A percentile compares a stretch with the other conserved stretches of the same genome.
phyloP scores from a whole-genome alignment of 306 rosid species.

The Glycyrrhiza uralensis region DNA sequence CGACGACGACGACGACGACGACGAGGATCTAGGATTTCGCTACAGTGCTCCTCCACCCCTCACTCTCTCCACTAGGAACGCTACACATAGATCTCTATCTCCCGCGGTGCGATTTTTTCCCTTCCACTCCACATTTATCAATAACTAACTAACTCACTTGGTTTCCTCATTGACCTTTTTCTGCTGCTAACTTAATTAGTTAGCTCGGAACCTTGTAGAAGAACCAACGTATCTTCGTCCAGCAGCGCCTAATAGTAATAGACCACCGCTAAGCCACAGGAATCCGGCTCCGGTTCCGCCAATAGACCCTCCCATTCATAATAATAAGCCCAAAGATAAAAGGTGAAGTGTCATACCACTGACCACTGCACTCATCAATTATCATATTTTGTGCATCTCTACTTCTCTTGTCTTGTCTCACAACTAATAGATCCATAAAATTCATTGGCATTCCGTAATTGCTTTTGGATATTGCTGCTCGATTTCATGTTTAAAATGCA shows the following conservation, averaged over 20 bases:
- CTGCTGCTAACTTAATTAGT: slow-evolving; percentile 41
- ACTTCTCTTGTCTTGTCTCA: neutral
- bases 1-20: slow-evolving; percentile 67
- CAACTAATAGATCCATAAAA: neutral
- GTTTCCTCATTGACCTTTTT: neutral
- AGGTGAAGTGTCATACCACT: slow-evolving; percentile 36
- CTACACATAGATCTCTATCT: slow-evolving; percentile 58
- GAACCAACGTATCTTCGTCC: slow-evolving; percentile 48
- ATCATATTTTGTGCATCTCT: neutral
- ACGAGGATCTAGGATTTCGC: slow-evolving; percentile 70
- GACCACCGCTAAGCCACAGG: slow-evolving; percentile 42
- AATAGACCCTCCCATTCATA: slow-evolving; percentile 50
- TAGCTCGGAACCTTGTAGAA: slow-evolving; percentile 49
- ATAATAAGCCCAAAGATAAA: slow-evolving; percentile 47
- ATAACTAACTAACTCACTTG: neutral
- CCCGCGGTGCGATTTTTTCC: slow-evolving; percentile 47
- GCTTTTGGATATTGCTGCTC: neutral
- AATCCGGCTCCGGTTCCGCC: slow-evolving; percentile 51
- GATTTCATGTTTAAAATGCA: neutral
- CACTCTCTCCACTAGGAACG: slow-evolving; percentile 55
- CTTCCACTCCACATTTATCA: neutral
- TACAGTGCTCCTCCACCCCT: slow-evolving; percentile 91
- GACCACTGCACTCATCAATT: neutral
- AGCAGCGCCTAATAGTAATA: slow-evolving; percentile 26
- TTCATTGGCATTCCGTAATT: neutral